Percentiles rank a stretch among this genome's conserved stretches.
These are phyloP conservation scores for Saturnispora quitensis DNA, from an alignment of 805 yeast species.

Conservation along the genomic window DNA sequence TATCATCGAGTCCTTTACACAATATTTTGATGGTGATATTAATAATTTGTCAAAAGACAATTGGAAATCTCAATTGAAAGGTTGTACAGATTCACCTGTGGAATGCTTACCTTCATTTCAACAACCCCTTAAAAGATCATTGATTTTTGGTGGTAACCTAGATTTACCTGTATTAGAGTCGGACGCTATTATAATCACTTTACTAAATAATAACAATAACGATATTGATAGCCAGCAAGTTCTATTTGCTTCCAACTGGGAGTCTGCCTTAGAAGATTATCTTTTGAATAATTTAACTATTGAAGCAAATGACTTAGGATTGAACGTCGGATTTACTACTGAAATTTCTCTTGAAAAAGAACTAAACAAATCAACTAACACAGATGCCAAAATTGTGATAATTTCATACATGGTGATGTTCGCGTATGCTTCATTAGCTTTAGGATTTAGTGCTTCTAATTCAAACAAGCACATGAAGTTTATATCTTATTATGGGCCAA, in stretches of 20 bases:
- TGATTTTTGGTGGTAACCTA: conserved; percentile 55
- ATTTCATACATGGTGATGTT: conserved; percentile 83
- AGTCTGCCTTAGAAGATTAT: conserved; percentile 51
- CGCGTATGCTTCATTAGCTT: conserved; percentile 72
- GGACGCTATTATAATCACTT: conserved; percentile 67
- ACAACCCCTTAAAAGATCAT: conserved; percentile 70
- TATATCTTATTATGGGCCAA: conserved; percentile 5
- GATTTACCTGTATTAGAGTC: conserved; percentile 42
- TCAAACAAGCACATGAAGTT: background rate
- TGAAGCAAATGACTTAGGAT: conserved; percentile 43
- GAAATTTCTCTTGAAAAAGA: conserved; percentile 82
- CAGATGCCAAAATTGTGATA: conserved; percentile 62
- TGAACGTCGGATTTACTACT: conserved; percentile 66
- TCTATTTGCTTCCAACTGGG: conserved; percentile 50
- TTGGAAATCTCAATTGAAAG: conserved; percentile 48
- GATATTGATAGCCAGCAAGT: conserved; percentile 35
- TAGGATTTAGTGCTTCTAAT: conserved; percentile 39
- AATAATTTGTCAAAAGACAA: conserved; percentile 33
- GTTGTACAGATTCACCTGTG: conserved; percentile 76
- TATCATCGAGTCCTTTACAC: conserved; percentile 80
- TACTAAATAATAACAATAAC: conserved; percentile 51
- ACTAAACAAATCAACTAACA: conserved; percentile 68
- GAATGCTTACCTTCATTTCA: conserved; percentile 84
- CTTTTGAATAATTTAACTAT: conserved; percentile 31
- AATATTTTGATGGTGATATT: conserved; percentile 68